Base-by-base conservation (phyloP, 495 filamentous ascomycete species). In the Recurvomyces mirabilis region DNA sequence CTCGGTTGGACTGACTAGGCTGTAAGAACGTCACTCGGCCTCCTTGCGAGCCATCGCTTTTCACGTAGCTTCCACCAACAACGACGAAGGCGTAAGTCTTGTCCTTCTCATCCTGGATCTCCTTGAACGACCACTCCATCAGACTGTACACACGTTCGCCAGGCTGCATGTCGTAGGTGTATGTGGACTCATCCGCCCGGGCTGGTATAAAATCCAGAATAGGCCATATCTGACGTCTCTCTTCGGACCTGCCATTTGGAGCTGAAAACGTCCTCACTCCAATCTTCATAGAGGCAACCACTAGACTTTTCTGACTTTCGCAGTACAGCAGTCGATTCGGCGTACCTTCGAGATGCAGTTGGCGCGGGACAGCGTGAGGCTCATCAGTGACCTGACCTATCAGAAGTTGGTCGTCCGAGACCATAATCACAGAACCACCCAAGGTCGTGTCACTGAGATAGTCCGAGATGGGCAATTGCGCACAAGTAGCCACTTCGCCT, bases 281-380 rank as follows among this genome's bases (percentile, higher is more conserved):
- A 69, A 49, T 18, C 15, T 59, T 57, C 13, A 53, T 58, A 3
- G 74, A 66, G 1, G 70, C 73, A 0, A 68, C 68, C 26, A 81
- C 62, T 2, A 81, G 64, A 44, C 68, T 66, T 4, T 67, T 60
- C 4, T 77, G 61, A 22, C 51, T 51, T 10, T 65, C 59, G 3
- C 70, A 75, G 54, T 75, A 79, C 11, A 78, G 43, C 0, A 81
- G 49, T 29, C 68, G 71, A 4, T 60, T 62, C 12, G 77, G 76
- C 1, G 71, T 72, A 2, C 70, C 69, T 9, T 46, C 43, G 5
- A 76, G 51, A 0, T 58, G 58, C 1, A 78, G 58, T 33, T 64
- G 64, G 5, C 78, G 67, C 12, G 74, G 72, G 6, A 79, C 66
- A 0, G 68, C 61, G 34, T 69, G 68, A 6, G 65, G 60, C 5